These are phyloP conservation scores for Coleophoma crateriformis DNA, from an alignment of 2,329 filamentous ascomycete species.

Conservation along the genomic window DNA sequence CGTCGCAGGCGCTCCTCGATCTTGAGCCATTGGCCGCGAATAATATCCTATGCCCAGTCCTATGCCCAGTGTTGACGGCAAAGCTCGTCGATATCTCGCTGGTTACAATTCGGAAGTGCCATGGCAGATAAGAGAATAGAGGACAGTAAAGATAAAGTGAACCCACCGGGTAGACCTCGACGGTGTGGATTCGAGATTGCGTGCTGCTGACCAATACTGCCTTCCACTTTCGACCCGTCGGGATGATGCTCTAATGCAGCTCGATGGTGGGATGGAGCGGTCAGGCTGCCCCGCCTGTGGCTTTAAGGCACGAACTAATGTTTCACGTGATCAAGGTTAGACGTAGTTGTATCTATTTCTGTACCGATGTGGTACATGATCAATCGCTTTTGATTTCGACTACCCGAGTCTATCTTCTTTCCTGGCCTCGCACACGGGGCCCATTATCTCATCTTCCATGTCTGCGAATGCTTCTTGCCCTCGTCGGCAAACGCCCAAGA, in stretches of 20 bases:
- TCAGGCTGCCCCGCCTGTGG: no score
- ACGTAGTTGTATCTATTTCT: no score
- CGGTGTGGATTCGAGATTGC: background rate
- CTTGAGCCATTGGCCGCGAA: background rate
- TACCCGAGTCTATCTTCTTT: no score
- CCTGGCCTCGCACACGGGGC: no score
- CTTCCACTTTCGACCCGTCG: no score
- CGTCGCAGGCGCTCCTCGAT: slow-evolving; percentile 1
- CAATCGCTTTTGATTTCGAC: no score
- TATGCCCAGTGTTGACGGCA: background rate
- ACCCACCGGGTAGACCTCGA: background rate
- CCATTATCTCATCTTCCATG: slow-evolving; percentile 26
- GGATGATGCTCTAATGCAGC: background rate
- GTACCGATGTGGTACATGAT: no score
- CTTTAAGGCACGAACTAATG: no score
- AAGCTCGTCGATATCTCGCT: no score
- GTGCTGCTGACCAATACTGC: background rate
- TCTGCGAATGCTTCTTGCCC: slow-evolving; percentile 17
- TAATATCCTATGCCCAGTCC: background rate
- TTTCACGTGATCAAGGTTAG: no score
- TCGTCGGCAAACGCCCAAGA: slow-evolving; percentile 43
- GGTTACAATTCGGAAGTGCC: background rate
- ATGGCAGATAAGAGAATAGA: background rate
- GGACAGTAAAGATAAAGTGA: no score
- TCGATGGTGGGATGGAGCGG: no score